phyloP scores from a whole-genome alignment of 1,139 yeast genomes.

The Lodderomyces parapsilosis region DNA sequence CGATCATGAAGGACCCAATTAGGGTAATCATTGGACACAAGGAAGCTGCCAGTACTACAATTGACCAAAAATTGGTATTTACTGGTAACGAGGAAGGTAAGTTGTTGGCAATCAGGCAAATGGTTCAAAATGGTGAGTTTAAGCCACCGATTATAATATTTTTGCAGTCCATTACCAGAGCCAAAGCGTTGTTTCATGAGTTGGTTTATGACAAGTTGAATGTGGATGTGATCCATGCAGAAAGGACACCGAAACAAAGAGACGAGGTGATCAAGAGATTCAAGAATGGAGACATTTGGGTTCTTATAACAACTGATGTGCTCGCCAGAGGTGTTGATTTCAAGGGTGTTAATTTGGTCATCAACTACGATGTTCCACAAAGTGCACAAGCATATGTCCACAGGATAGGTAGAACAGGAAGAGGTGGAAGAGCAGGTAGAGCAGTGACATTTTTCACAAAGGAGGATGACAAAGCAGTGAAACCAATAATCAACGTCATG shows the following conservation, averaged over 20 bases:
- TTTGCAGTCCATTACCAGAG: conserved; percentile 88
- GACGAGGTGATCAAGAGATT: conserved; percentile 81
- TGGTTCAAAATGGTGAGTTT: conserved; percentile 81
- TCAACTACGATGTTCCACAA: conserved; percentile 95
- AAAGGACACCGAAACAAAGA: conserved; percentile 86
- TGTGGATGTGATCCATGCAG: conserved; percentile 96
- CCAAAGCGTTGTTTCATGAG: conserved; percentile 93
- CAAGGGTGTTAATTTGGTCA: conserved; percentile 90
- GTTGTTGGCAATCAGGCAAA: conserved; percentile 82
- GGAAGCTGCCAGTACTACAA: conserved; percentile 84
- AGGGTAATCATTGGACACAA: conserved; percentile 90
- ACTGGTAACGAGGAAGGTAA: conserved; percentile 97
- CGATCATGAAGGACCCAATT: conserved; percentile 81
- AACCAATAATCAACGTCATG: conserved; percentile 91
- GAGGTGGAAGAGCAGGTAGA: conserved; percentile 84
- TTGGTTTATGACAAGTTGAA: conserved; percentile 84
- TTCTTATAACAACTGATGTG: conserved; percentile 93
- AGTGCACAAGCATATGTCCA: conserved; percentile 95
- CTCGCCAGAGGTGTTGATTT: conserved; percentile 96
- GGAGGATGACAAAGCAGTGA: conserved; percentile 74
- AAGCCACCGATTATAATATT: conserved; percentile 93
- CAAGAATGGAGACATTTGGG: conserved; percentile 91
- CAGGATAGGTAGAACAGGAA: conserved; percentile 97
- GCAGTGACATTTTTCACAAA: conserved; percentile 94
- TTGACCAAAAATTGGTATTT: conserved; percentile 80